Evolutionary conservation across 2,329 filamentous ascomycete species (phyloP), one percentile per base, ranked within the genome.

Genomic region (Zymoseptoria brevis): DNA sequence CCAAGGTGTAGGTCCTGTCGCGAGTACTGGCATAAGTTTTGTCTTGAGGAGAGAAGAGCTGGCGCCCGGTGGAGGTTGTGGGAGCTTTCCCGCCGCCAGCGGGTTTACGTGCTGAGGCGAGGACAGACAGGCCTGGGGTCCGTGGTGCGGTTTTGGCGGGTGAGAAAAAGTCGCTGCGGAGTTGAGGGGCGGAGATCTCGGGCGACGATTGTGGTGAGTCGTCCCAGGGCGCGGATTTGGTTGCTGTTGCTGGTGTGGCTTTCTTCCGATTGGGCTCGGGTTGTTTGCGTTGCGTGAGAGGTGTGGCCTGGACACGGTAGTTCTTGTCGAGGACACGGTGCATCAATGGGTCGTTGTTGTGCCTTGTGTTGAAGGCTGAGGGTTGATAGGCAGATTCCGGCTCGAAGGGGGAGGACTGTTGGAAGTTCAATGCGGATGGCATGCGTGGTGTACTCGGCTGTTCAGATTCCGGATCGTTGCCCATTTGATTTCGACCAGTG

Each of bases 261-360:
- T 67, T 71, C 57, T 60, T 60, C 24, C 57, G 48, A 53, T 67
- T 54, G 16, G 61, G 49, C 51, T 62, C 61, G 64, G 63, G 58
- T 58, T 68, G 58, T 22, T 63, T 62, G n/a, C 64, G 68, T 57
- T 67, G 66, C 29, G 66, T 69, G 69, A 94, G 86, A 0, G 94
- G 94, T 8, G 94, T 99, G 5, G 93, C 90, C 74, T 95, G 90
- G 22, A 99, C 81, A 30, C 93, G 89, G 77, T 96, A 99, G 59
- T 89, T 96, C 75, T 95, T 96, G 78, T 97, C 92, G 4, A 96
- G 83, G n/a, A 97, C 57, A 26, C 88, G 89, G 73, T 97, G 93
- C 49, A 99, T 81, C 8, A 97, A 80, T 2, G 89, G 89, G 70
- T 96, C 90, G 61, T 85, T 83, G 68, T 75, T 77, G 60, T 72